Conservation (phyloP, 2,329 filamentous ascomycete genomes). For the Verticillium isaacii region DNA sequence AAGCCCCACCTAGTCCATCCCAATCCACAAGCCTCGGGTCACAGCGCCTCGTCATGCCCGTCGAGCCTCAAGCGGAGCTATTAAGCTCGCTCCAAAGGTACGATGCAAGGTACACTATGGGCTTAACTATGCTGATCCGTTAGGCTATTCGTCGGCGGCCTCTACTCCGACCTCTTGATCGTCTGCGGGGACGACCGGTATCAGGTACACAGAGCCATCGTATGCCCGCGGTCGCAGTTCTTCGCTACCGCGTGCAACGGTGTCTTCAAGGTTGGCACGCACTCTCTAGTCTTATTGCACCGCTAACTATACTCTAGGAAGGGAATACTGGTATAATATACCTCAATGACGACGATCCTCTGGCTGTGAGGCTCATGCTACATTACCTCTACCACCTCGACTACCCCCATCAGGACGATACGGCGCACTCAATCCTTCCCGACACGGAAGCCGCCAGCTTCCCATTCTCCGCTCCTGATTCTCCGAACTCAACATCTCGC, state of each 20-base stretch:
- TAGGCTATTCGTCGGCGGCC: background rate
- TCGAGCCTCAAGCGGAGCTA: background rate
- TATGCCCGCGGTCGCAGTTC: conserved; percentile 8
- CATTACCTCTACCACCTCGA: conserved; percentile 2
- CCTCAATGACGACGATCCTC: background rate
- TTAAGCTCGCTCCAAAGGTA: background rate
- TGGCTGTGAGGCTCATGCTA: background rate
- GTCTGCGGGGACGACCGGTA: conserved; percentile 11
- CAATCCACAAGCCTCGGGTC: background rate
- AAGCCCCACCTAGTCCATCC: background rate
- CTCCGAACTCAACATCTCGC: background rate
- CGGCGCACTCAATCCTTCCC: background rate
- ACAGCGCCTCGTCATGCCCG: background rate
- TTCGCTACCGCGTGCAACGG: background rate
- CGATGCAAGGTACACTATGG: background rate
- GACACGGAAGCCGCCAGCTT: background rate
- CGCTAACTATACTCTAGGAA: background rate
- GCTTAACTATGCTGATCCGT: background rate
- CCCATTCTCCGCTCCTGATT: background rate
- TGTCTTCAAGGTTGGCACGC: background rate
- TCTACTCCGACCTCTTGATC: conserved; percentile 9
- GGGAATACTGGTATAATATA: background rate
- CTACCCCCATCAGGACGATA: background rate
- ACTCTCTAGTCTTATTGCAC: background rate
- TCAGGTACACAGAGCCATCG: conserved; percentile 11